These are phyloP conservation scores for Calonectria naviculata DNA, from an alignment of 2,329 filamentous ascomycete genomes.

Conservation along the genomic window DNA sequence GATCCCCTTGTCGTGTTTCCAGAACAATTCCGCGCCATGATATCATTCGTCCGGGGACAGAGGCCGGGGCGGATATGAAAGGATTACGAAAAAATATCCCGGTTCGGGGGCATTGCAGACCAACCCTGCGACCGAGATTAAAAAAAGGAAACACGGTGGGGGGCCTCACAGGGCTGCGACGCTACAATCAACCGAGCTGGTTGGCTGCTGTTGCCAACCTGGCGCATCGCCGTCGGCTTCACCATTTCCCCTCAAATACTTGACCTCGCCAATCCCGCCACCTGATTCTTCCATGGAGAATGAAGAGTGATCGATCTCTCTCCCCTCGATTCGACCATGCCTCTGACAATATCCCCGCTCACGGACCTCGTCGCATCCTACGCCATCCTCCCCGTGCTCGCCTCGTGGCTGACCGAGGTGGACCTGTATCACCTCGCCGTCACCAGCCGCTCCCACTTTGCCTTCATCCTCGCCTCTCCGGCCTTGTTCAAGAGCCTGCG, in stretches of 20 bases:
- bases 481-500: neutral
- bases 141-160: neutral
- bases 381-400: neutral
- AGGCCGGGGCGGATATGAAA: too few species aligned
- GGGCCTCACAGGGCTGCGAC: too few species aligned
- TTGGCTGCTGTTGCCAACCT: neutral
- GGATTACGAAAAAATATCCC: neutral
- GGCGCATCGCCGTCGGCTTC: neutral
- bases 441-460: neutral
- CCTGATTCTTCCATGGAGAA: neutral
- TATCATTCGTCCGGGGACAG: too few species aligned
- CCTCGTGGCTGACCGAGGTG: neutral
- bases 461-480: neutral
- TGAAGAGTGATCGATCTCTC: neutral
- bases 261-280: neutral
- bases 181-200: too few species aligned
- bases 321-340: neutral
- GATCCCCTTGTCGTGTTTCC: too few species aligned
- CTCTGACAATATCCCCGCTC: neutral
- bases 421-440: neutral
- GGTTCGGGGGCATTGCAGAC: neutral
- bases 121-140: neutral
- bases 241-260: neutral
- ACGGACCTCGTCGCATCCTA: neutral
- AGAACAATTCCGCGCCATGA: too few species aligned